Evolutionary conservation across 1,139 yeast genomes (phyloP), one percentile per base, ranked within the genome.

Genomic region (Sugiyamaella neomexicana): DNA sequence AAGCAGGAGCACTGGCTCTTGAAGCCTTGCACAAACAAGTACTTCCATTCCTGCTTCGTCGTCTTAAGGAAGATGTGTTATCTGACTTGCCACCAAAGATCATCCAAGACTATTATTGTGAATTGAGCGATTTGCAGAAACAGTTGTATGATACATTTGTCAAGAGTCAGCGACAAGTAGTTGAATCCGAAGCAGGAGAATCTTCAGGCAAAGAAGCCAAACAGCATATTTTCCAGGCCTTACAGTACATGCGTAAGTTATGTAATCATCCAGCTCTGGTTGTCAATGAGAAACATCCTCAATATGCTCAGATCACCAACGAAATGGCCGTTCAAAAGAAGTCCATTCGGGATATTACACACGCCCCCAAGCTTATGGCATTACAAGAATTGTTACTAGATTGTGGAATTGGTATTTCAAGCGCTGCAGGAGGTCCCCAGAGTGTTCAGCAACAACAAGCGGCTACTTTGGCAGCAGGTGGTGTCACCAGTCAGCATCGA

Each of bases 231-330:
- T 95, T 95, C 85, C 99, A 93, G 70, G 97, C 97, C 0, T 79
- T 95, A 63, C 98, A 95, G 69, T 95, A 95, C 68, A 90, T 95
- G 97, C 80, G 99, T 61, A 95, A 95, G 70, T 76, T 95, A 54
- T 95, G 99, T 75, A 95, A 95, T 67, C 99, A 93, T 71, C 99
- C 99, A 6, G 88, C 97, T 2, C 80, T 95, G 59, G 97, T 95
- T n/a, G 73, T 91, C 55, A 82, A 89, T 27, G 83, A 87, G 12
- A 81, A 81, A 57, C 98, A 90, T 72, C 99, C 99, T 1, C 90
- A 89, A 68, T 86, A 78, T 65, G 72, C 73, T 2, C 86, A 83
- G 65, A 89, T 89, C 16, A 76, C 75, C 55, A 73, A 75, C 38
- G 84, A 83, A 60, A 75, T 93, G 63, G 75, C 77, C 41, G 75